Percentiles rank a stretch among this genome's conserved stretches.
These are phyloP conservation scores for Hymenoscyphus scutula DNA, from an alignment of 2,329 filamentous ascomycete genomes.

Conservation along the genomic window DNA sequence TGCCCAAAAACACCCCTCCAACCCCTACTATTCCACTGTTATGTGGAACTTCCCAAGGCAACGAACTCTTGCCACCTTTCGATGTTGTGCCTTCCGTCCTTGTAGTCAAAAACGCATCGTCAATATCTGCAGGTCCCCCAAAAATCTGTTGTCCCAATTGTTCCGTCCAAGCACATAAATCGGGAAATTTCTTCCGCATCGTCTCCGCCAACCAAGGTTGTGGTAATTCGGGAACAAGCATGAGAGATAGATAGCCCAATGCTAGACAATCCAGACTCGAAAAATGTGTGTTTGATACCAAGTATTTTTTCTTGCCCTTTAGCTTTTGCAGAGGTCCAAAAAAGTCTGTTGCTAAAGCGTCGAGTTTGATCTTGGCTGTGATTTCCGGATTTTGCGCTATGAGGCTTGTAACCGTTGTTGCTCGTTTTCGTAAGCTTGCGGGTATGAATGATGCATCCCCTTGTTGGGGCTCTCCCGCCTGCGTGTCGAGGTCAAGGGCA, in stretches of 20 bases:
- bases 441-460: conserved; percentile 37
- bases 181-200: conserved; percentile 49
- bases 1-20: conserved; percentile 29
- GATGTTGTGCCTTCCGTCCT: conserved; percentile 13
- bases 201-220: conserved; percentile 60
- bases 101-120: conserved; percentile 29
- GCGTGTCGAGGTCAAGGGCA: conserved; percentile 60
- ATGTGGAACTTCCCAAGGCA: conserved; percentile 36
- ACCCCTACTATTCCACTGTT: conserved; percentile 30
- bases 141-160: conserved; percentile 40
- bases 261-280: conserved; percentile 75
- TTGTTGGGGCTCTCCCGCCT: conserved; percentile 35
- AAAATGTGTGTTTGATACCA: conserved; percentile 51
- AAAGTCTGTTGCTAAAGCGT: conserved; percentile 68
- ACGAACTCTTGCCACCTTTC: conserved; percentile 16
- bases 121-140: conserved; percentile 34
- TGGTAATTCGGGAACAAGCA: conserved; percentile 61
- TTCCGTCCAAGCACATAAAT: conserved; percentile 45
- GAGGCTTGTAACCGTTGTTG: conserved; percentile 51
- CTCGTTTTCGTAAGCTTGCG: conserved; percentile 34
- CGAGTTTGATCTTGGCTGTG: conserved; percentile 71
- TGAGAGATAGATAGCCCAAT: conserved; percentile 75
- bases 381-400: conserved; percentile 67
- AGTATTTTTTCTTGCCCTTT: conserved; percentile 52
- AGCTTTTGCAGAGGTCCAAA: conserved; percentile 68